These are phyloP conservation scores for Pulveroboletus sp. DNA, from an alignment of 768 basidiomycete species.

Conservation along the genomic window DNA sequence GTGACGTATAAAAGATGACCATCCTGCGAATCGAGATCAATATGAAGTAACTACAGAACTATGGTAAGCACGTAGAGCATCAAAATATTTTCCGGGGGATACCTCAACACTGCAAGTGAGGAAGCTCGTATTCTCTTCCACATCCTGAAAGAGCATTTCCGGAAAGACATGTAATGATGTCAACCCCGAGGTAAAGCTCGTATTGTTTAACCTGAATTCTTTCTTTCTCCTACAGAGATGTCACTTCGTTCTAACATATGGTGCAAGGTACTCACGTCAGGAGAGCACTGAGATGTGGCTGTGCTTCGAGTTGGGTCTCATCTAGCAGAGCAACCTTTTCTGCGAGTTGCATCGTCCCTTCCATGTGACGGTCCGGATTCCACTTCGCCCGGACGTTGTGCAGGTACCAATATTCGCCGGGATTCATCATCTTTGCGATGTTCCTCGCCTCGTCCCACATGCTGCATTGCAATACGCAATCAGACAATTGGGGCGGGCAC, in stretches of 20 bases:
- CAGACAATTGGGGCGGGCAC: conserved; percentile 46
- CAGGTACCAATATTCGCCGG: conserved; percentile 51
- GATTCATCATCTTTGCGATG: conserved; percentile 41
- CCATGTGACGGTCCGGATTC: conserved; percentile 39
- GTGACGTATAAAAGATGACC: conserved; percentile 53
- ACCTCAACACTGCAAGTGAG: conserved; percentile 64
- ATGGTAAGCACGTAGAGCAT: neutral
- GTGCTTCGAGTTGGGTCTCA: conserved; percentile 34
- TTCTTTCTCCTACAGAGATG: conserved; percentile 46
- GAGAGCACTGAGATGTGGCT: conserved; percentile 44
- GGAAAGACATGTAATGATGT: conserved; percentile 34
- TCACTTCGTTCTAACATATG: conserved; percentile 2
- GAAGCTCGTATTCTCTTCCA: conserved; percentile 37
- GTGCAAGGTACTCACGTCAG: conserved; percentile 42
- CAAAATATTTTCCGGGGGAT: neutral
- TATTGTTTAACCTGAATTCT: conserved; percentile 30
- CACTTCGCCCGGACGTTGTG: conserved; percentile 48
- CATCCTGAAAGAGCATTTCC: conserved; percentile 49
- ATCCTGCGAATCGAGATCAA: conserved; percentile 31
- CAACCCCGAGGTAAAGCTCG: conserved; percentile 19
- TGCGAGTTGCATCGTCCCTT: conserved; percentile 50
- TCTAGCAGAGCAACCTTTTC: conserved; percentile 45
- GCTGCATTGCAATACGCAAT: conserved; percentile 50
- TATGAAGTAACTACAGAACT: conserved; percentile 44
- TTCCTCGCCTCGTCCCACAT: conserved; percentile 55